Conservation (phyloP, 345 rosid species). For the Geranium rotundifolium region DNA sequence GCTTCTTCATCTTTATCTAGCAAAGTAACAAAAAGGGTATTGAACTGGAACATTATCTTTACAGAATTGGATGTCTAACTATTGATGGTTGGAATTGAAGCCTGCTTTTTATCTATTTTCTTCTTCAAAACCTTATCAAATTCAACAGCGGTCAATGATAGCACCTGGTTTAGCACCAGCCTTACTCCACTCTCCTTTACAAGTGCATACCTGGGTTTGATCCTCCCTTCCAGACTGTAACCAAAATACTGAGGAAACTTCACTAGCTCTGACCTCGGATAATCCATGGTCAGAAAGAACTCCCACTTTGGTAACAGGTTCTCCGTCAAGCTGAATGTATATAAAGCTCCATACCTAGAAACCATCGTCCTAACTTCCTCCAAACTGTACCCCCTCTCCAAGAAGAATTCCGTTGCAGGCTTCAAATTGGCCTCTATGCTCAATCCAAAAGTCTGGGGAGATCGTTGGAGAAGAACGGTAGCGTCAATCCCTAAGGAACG, state of each 20-base stretch:
- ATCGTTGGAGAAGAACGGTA: conserved; percentile 47
- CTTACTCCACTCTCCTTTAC: conserved; percentile 54
- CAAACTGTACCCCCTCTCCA: conserved; percentile 46
- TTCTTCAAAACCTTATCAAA: conserved; percentile 50
- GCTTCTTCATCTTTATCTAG: too few species aligned
- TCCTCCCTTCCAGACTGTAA: conserved; percentile 70
- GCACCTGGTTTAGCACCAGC: conserved; percentile 59
- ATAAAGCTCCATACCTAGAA: conserved; percentile 65
- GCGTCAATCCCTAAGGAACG: conserved; percentile 51
- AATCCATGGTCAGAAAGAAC: conserved; percentile 78
- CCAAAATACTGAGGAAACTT: conserved; percentile 90
- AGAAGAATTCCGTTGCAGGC: conserved; percentile 66
- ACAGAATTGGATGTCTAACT: too few species aligned
- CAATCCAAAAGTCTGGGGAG: conserved; percentile 71
- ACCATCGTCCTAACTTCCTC: conserved; percentile 64
- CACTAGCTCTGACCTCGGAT: conserved; percentile 58
- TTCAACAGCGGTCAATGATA: conserved; percentile 43
- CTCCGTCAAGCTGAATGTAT: conserved; percentile 62
- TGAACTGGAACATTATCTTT: too few species aligned
- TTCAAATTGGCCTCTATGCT: conserved; percentile 74
- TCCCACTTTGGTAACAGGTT: conserved; percentile 85
- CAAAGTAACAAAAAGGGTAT: too few species aligned
- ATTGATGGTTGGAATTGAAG: too few species aligned
- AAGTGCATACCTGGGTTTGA: conserved; percentile 65
- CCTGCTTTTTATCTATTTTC: conserved; percentile 48